Percentiles rank a stretch among this genome's conserved stretches.
Evolutionary conservation across 805 yeast genomes (phyloP).

Genomic region (Pichia nanzhaoensis): DNA sequence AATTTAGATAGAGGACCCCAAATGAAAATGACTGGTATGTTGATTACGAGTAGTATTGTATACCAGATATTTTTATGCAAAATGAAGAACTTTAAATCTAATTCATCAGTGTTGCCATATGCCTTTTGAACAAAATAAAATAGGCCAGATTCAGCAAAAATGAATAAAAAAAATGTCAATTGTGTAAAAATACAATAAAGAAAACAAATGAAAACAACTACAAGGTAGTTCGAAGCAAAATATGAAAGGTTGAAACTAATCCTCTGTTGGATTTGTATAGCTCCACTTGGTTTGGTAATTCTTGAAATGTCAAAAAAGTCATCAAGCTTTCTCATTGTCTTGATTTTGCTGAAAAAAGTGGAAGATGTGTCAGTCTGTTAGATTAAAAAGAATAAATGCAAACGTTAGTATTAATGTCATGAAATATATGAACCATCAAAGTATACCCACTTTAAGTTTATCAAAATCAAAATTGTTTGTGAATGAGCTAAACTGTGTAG

Average conservation of each 20-base stretch:
- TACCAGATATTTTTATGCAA: slow-evolving; percentile 76
- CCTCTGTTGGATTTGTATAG: slow-evolving; percentile 78
- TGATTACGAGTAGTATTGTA: slow-evolving; percentile 68
- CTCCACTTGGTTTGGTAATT: slow-evolving; percentile 74
- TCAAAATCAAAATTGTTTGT: slow-evolving; percentile 8
- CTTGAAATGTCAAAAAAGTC: slow-evolving; percentile 89
- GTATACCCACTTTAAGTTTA: slow-evolving; percentile 6
- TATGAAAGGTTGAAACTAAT: slow-evolving; percentile 77
- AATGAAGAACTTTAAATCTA: slow-evolving; percentile 41
- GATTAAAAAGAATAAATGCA: neutral
- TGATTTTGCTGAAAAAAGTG: slow-evolving; percentile 51
- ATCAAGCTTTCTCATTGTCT: slow-evolving; percentile 72
- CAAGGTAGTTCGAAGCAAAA: slow-evolving; percentile 77
- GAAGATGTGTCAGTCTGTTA: slow-evolving; percentile 29
- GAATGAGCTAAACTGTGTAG: slow-evolving; percentile 10
- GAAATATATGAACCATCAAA: neutral
- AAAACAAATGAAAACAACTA: slow-evolving; percentile 58
- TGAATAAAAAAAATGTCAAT: slow-evolving; percentile 69
- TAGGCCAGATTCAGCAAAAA: slow-evolving; percentile 40
- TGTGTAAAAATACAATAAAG: slow-evolving; percentile 82
- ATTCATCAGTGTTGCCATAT: slow-evolving; percentile 23
- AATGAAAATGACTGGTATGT: slow-evolving; percentile 46
- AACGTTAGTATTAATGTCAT: neutral
- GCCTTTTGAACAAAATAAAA: slow-evolving; percentile 35
- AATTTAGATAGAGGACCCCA: slow-evolving; percentile 87